A percentile compares a stretch with the other conserved stretches of the same genome.
These are phyloP conservation scores for Didymella pomorum DNA, from an alignment of 2,329 filamentous ascomycete genomes.

Conservation along the genomic window DNA sequence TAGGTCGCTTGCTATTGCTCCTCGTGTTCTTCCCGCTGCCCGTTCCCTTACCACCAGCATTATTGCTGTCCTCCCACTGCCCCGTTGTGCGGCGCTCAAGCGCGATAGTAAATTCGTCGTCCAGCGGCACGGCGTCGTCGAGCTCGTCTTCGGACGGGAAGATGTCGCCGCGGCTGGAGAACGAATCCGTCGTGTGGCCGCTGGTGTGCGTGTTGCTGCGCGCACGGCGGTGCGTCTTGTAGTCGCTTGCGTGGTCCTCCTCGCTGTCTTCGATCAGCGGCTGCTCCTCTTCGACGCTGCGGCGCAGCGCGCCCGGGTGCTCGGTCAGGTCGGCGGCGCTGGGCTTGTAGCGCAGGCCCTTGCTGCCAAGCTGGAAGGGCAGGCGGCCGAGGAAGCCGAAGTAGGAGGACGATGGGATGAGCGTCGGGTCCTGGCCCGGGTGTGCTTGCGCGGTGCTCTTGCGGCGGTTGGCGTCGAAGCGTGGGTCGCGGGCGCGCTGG, in stretches of 20 bases:
- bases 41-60: slow-evolving; percentile 67
- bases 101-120: slow-evolving; percentile 89
- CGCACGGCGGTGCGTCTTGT: slow-evolving; percentile 59
- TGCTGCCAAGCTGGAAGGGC: slow-evolving; percentile 83
- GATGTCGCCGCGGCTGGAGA: slow-evolving; percentile 85
- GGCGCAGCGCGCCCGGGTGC: slow-evolving; percentile 69
- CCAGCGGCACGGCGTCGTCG: slow-evolving; percentile 90
- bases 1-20: slow-evolving; percentile 51
- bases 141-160: slow-evolving; percentile 87
- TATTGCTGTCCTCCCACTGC: slow-evolving; percentile 65
- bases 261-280: slow-evolving; percentile 74
- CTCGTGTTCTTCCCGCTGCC: slow-evolving; percentile 57
- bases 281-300: slow-evolving; percentile 67
- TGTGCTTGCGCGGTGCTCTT: slow-evolving; percentile 63
- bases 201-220: slow-evolving; percentile 83
- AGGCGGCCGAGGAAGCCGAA: slow-evolving; percentile 84
- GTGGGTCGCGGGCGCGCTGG: slow-evolving; percentile 62
- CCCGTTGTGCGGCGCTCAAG: slow-evolving; percentile 74
- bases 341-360: slow-evolving; percentile 83
- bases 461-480: slow-evolving; percentile 51
- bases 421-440: slow-evolving; percentile 74
- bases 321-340: slow-evolving; percentile 91
- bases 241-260: slow-evolving; percentile 45
- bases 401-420: slow-evolving; percentile 87
- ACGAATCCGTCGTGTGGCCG: slow-evolving; percentile 82